Evolutionary conservation across 768 basidiomycete genomes (phyloP).

Genomic region (Suillus fuscotomentosus): DNA sequence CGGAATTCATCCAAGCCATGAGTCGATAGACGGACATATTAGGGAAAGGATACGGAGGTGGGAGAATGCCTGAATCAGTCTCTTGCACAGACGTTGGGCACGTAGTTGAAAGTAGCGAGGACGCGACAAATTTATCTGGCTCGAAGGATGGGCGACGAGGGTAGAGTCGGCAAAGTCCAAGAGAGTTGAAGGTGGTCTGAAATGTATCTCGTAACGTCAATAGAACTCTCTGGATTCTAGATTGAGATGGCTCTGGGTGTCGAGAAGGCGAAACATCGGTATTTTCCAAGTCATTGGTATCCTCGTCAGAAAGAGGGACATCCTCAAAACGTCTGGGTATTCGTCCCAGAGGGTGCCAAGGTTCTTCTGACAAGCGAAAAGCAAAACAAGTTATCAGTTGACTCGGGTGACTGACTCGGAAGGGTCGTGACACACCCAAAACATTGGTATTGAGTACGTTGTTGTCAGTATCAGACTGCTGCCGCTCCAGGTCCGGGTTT

Average conservation of each 20-base stretch:
- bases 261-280: neutral
- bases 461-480: too few species aligned
- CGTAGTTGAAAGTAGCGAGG: neutral
- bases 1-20: conserved; percentile 5
- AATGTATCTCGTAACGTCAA: neutral
- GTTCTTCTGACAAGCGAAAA: neutral
- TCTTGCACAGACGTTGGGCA: neutral
- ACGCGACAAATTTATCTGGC: neutral
- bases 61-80: neutral
- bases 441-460: too few species aligned
- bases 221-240: neutral
- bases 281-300: neutral
- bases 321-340: neutral
- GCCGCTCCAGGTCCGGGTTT: too few species aligned
- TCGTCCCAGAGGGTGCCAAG: neutral
- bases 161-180: neutral
- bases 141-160: neutral
- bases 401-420: neutral
- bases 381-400: neutral
- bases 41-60: neutral
- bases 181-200: neutral
- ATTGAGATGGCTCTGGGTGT: neutral
- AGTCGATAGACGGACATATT: conserved; percentile 3
- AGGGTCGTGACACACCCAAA: too few species aligned
- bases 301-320: neutral